Evolutionary conservation across 2,329 filamentous ascomycete genomes (phyloP).

Genomic region (Venturia carpophila): DNA sequence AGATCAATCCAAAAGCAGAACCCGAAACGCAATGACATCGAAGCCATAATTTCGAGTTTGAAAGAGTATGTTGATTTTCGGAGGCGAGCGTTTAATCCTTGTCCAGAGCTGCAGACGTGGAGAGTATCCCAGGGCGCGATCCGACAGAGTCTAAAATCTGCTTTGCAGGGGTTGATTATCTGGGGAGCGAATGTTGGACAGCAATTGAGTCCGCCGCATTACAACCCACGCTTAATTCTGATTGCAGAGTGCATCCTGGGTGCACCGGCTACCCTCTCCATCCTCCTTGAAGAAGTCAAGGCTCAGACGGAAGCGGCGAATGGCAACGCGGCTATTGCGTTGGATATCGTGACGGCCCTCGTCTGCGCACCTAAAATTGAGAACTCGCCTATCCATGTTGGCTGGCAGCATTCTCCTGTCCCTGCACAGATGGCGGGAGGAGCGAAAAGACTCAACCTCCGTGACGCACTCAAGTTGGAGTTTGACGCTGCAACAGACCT

Average conservation of each 20-base stretch:
- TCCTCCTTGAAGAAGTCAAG: constrained; percentile 61
- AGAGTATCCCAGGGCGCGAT: constrained; percentile 48
- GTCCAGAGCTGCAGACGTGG: constrained; percentile 64
- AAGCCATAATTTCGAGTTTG: constrained; percentile 59
- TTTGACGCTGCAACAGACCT: constrained; percentile 51
- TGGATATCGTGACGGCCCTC: constrained; percentile 62
- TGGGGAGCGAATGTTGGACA: constrained; percentile 52
- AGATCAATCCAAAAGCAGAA: constrained; percentile 58
- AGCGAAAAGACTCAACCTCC: constrained; percentile 43
- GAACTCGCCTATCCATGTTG: constrained; percentile 30
- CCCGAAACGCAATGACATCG: constrained; percentile 60
- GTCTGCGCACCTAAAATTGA: constrained; percentile 55
- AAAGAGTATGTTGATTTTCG: constrained; percentile 51
- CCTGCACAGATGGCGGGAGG: constrained; percentile 27
- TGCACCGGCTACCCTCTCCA: constrained; percentile 50
- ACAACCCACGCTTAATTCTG: constrained; percentile 65
- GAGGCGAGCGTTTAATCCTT: constrained; percentile 54
- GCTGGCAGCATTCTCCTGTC: constrained; percentile 29
- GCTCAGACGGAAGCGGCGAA: constrained; percentile 53
- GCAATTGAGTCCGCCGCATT: constrained; percentile 8
- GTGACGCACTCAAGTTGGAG: constrained; percentile 51
- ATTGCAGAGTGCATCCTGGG: constrained; percentile 54
- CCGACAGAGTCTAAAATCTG: constrained; percentile 49
- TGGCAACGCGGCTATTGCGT: constrained; percentile 45
- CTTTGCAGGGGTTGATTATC: constrained; percentile 54